Base-by-base conservation (phyloP, 208 protist species). In the Trypanosoma cruzi region DNA sequence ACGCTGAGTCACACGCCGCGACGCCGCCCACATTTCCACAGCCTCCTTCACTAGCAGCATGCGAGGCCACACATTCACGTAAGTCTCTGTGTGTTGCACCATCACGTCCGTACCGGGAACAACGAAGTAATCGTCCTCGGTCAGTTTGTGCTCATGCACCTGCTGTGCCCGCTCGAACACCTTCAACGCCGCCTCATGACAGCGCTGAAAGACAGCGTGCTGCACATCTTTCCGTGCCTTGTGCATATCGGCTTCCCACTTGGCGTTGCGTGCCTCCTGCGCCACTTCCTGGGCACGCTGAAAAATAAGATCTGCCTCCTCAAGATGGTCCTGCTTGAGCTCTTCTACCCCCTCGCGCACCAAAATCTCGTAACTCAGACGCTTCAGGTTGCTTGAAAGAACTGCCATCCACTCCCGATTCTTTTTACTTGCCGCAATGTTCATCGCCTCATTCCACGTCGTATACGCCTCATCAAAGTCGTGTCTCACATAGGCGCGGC, bases 331-430 rank as follows among this genome's bases (percentile, higher is more conserved):
- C 32, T 71, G 63, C 26, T 88, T 75, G n/a, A 97, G 76, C n/a
- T 90, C 64, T 22, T 68, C 59, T 16, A 76, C 66, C 32, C 90
- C 93, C 42, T 97, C 89, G 64, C 86, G 80, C 32, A 94, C 88
- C 6, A 96, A 70, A 31, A 97, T 69, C 77, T 97, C 90, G 70
- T 96, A 97, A 68, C 87, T 93, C 20, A 97, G 84, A 6, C 88
- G 86, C 81, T 97, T 91, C 66, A 97, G 65, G 77, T 97, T 97
- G 68, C 72, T 91, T 13, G 84, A 83, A 4, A 97, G 70, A 24
- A 96, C 89, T 34, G 93, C 82, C 73, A 96, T 92, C 90, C 91
- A 97, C 71, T 97, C 89, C 16, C 93, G 80, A 69, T 97, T 92
- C 44, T 93, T 90, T 62, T 88, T 85, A 7, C 53, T 48, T 54